Percentiles rank a stretch among this genome's conserved stretches.
phyloP scores from a whole-genome alignment of 208 protist genomes.

The Blastocrithidia nonstop region DNA sequence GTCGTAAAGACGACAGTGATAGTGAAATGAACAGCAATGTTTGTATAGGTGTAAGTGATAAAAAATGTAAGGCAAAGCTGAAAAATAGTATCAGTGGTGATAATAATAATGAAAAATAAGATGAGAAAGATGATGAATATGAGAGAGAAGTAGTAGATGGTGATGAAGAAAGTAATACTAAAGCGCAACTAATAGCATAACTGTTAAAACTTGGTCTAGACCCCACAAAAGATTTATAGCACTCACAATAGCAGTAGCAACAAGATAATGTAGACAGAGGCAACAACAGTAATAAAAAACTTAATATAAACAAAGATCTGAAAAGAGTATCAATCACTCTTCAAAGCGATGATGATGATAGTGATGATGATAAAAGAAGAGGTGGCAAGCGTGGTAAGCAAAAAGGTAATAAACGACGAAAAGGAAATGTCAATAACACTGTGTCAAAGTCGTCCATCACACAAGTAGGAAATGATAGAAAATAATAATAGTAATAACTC shows the following conservation, averaged over 20 bases:
- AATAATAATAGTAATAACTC: conserved; percentile 13
- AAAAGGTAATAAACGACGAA: conserved; percentile 15
- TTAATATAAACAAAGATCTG: conserved; percentile 7
- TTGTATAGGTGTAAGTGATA: too few relatives aligned
- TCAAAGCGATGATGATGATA: too few relatives aligned
- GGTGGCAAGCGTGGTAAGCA: conserved; percentile 11
- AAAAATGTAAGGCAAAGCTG: too few relatives aligned
- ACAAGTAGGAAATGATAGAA: too few relatives aligned
- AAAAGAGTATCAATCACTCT: background rate
- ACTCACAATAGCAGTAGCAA: too few relatives aligned
- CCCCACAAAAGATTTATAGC: conserved; percentile 9
- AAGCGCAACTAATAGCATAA: conserved; percentile 4
- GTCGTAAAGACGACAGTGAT: too few relatives aligned
- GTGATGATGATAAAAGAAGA: conserved; percentile 9
- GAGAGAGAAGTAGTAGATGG: too few relatives aligned
- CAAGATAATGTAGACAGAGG: too few relatives aligned
- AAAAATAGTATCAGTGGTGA: conserved; percentile 9
- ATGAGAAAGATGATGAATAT: background rate
- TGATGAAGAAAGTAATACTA: conserved; percentile 3
- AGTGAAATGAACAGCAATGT: too few relatives aligned
- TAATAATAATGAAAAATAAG: background rate
- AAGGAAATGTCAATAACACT: conserved; percentile 10
- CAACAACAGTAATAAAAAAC: conserved; percentile 9
- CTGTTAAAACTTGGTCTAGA: conserved; percentile 13
- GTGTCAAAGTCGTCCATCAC: too few relatives aligned